A percentile compares a stretch with the other conserved stretches of the same genome.
Conservation (phyloP, 192 early-diverging fungal species). For the Blastocladiella britannica region DNA sequence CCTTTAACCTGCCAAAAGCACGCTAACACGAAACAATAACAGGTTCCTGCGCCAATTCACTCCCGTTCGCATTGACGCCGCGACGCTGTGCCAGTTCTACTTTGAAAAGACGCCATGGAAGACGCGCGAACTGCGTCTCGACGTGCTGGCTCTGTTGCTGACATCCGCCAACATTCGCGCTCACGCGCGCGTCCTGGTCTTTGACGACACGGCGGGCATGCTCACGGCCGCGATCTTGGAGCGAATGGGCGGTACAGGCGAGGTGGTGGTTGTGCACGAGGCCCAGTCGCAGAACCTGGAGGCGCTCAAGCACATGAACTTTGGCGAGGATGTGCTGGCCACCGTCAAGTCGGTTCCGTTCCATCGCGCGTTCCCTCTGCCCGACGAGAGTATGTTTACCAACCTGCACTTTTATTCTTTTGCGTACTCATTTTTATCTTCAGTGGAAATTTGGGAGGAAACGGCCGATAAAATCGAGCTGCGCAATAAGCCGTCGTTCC, state of each 20-base stretch:
- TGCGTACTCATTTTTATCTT: neutral
- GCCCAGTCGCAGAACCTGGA: neutral
- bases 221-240: constrained; percentile 39
- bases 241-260: neutral
- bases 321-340: neutral
- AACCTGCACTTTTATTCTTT: neutral
- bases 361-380: neutral
- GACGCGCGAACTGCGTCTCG: constrained; percentile 54
- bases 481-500: constrained; percentile 22
- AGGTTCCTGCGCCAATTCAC: constrained; percentile 67
- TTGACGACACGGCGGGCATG: constrained; percentile 83
- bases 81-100: constrained; percentile 56
- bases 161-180: constrained; percentile 62
- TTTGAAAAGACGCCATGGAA: constrained; percentile 56
- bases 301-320: neutral
- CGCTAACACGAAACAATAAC: neutral
- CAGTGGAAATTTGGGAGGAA: constrained; percentile 12
- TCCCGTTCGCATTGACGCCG: constrained; percentile 50
- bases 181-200: constrained; percentile 43
- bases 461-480: constrained; percentile 28
- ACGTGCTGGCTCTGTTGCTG: constrained; percentile 81
- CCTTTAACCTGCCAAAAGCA: neutral
- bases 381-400: neutral
- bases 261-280: neutral
- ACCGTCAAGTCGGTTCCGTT: neutral